Evolutionary conservation across 805 yeast species (phyloP).

Genomic region (Priceomyces medius): DNA sequence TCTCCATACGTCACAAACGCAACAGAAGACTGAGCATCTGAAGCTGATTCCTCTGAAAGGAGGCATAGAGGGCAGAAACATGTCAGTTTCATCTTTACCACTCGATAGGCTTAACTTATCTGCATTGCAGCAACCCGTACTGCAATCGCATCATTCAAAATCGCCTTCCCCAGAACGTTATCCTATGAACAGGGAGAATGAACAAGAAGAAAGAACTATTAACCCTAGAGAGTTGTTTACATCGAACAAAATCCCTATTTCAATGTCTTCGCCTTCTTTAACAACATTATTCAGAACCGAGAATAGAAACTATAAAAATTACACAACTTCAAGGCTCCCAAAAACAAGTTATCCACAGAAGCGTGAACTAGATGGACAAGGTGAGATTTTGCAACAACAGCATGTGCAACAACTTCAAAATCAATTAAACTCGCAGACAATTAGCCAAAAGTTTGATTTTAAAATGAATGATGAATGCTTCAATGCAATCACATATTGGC

Average conservation of each 20-base stretch:
- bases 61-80: neutral
- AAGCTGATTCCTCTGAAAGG: neutral
- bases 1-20: too few relatives aligned
- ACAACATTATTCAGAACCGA: slow-evolving; percentile 10
- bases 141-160: slow-evolving; percentile 9
- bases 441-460: slow-evolving; percentile 18
- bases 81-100: slow-evolving; percentile 11
- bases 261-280: slow-evolving; percentile 12
- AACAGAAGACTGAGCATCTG: neutral
- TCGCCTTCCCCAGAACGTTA: slow-evolving; percentile 18
- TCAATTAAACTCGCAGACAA: slow-evolving; percentile 3
- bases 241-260: slow-evolving; percentile 8
- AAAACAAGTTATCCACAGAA: neutral
- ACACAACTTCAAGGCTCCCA: slow-evolving; percentile 2
- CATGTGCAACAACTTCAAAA: neutral
- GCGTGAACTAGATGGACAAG: neutral
- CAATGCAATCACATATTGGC: slow-evolving; percentile 39
- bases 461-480: slow-evolving; percentile 41
- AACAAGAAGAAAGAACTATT: slow-evolving; percentile 25
- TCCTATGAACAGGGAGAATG: slow-evolving; percentile 5
- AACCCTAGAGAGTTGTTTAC: slow-evolving; percentile 31
- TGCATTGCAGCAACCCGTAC: slow-evolving; percentile 15
- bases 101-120: slow-evolving; percentile 27
- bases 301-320: slow-evolving; percentile 3
- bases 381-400: neutral